Evolutionary conservation across 441 rosid species (phyloP).

Genomic region (Adansonia grandidieri): DNA sequence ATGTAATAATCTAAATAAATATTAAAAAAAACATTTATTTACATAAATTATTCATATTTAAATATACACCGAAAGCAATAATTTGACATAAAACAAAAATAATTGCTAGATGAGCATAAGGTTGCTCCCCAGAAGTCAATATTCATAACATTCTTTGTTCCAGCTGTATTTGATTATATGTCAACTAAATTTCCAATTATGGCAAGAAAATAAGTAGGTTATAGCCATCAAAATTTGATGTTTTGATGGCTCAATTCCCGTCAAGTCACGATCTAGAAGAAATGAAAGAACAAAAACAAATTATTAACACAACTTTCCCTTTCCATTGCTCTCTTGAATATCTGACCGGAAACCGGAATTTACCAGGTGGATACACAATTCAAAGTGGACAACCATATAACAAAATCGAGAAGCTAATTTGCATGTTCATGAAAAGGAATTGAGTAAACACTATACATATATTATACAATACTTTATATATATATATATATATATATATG

Average conservation of each 20-base stretch:
- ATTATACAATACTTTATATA: too few relatives aligned
- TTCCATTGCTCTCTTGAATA: not conserved
- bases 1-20: too few relatives aligned
- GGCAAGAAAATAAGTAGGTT: not conserved
- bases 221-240: not conserved
- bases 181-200: not conserved
- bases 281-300: not conserved
- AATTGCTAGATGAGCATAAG: not conserved
- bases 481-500: not conserved
- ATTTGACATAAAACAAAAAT: not conserved
- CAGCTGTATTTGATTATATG: not conserved
- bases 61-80: not conserved
- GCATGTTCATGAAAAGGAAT: too few relatives aligned
- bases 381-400: not conserved
- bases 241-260: not conserved
- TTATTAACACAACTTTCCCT: not conserved
- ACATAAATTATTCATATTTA: not conserved
- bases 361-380: conserved; percentile 13
- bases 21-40: too few relatives aligned
- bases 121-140: not conserved
- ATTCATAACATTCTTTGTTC: not conserved
- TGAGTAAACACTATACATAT: too few relatives aligned
- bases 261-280: not conserved
- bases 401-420: not conserved
- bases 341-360: not conserved